Evolutionary conservation across 495 filamentous ascomycete species (phyloP).

Genomic region (Lasiosphaeria miniovina): DNA sequence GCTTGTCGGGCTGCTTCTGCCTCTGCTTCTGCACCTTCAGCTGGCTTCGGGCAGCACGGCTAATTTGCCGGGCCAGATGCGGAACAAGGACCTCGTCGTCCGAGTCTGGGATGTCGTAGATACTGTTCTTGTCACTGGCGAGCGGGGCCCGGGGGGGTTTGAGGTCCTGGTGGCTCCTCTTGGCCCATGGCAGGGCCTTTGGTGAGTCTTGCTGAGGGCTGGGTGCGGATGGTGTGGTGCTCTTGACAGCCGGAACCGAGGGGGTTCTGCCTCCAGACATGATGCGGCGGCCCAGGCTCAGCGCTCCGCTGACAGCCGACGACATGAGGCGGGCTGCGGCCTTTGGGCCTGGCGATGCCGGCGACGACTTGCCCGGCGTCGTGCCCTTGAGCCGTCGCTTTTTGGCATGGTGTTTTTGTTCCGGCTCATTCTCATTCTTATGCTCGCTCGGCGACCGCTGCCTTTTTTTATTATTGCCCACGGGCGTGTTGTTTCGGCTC

Average conservation of each 20-base stretch:
- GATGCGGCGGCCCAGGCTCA: slow-evolving; percentile 8
- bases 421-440: not conserved
- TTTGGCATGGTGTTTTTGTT: slow-evolving; percentile 18
- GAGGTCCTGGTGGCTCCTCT: slow-evolving; percentile 8
- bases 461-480: not conserved
- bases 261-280: not conserved
- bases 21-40: too few species aligned
- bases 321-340: not conserved
- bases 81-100: slow-evolving; percentile 28
- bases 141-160: slow-evolving; percentile 1
- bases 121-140: slow-evolving; percentile 10
- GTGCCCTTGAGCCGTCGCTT: slow-evolving; percentile 29
- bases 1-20: too few species aligned
- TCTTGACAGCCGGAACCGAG: not conserved
- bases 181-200: slow-evolving; percentile 15
- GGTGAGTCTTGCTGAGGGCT: not conserved
- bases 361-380: not conserved
- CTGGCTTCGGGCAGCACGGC: too few species aligned
- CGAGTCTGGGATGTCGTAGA: slow-evolving; percentile 45
- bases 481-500: too few species aligned
- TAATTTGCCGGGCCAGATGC: not conserved
- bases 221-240: too few species aligned
- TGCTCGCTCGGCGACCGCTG: slow-evolving; percentile 18
- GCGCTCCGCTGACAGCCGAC: not conserved
- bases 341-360: slow-evolving; percentile 13